Base-by-base conservation (phyloP, 2,329 filamentous ascomycete genomes). In the Trichophyton equinum region DNA sequence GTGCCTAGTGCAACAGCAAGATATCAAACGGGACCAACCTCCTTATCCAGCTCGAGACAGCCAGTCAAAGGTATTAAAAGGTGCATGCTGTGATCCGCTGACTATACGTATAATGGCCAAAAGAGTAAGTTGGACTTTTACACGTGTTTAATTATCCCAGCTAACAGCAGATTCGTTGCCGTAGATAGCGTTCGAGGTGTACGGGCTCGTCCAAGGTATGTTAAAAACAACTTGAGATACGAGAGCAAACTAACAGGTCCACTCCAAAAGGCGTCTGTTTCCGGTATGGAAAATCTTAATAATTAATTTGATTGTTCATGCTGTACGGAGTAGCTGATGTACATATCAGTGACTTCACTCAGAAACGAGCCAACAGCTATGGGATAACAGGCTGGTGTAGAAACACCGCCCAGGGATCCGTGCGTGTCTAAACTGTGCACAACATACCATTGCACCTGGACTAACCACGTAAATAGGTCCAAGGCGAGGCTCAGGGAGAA, bases 401-500 rank as follows among this genome's bases (percentile, higher is more conserved):
- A 60, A 81, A 81, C 61, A 78, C 75, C 6, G 68, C 68, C 5
- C 75, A 76, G 60, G 76, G 75, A 64, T 73, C 73, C 67, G 77
- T 79, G 55, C 7, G 72, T 51, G 44, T 7, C 5, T 15, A 22
- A 25, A n/a, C 25, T 6, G 22, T 22, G 38, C 46, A 30, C 55
- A 30, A 40, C 40, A 15, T 18, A 47, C 40, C 22, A 18, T 20
- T 20, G 33, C 38, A 42, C 40, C 8, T 15, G 58, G 47, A 42
- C 49, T 51, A 58, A 36, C 20, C 15, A 5, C 27, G 42, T 25
- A 18, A 49, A 61, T 65, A 96, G 89, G 91, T 97, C 55, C 84
- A 89, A 69, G 92, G 92, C 27, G 91, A 96, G 75, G 91, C 86
- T 4, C 92, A 97, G 71, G 91, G 90, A 33, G 78, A 82, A 1